Percentiles rank a stretch among this genome's conserved stretches.
These are phyloP conservation scores for Tremella mesenterica DNA, from an alignment of 768 basidiomycete species.

Conservation along the genomic window DNA sequence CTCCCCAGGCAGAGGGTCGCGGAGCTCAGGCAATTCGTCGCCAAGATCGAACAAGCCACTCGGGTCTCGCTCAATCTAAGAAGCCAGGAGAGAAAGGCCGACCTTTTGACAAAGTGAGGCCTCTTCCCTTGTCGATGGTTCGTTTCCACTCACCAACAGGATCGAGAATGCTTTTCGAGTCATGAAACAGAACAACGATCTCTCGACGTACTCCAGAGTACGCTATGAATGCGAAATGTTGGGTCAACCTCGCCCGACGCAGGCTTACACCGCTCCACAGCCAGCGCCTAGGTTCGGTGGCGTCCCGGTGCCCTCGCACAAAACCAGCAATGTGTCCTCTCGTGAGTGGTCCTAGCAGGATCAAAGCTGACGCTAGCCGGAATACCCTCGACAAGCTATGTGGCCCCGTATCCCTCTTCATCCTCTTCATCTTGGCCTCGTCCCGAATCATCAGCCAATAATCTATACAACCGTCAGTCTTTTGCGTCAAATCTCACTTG, in stretches of 20 bases:
- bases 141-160: slow-evolving; percentile 6
- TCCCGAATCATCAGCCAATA: not conserved
- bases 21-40: slow-evolving; percentile 13
- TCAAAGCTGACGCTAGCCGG: too few relatives aligned
- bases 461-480: not conserved
- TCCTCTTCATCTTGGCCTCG: not conserved
- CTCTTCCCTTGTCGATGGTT: not conserved
- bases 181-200: slow-evolving; percentile 12
- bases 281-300: slow-evolving; percentile 30
- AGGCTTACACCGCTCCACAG: too few relatives aligned
- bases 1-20: slow-evolving; percentile 24
- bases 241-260: too few relatives aligned
- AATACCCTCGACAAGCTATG: not conserved
- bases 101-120: slow-evolving; percentile 22
- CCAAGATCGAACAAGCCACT: slow-evolving; percentile 6
- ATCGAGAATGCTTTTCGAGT: slow-evolving; percentile 15
- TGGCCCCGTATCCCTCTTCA: not conserved
- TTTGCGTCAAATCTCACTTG: too few relatives aligned
- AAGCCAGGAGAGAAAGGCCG: slow-evolving; percentile 21
- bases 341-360: too few relatives aligned
- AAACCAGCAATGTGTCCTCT: too few relatives aligned
- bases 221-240: slow-evolving; percentile 19
- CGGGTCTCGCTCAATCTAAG: slow-evolving; percentile 6
- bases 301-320: slow-evolving; percentile 5
- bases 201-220: slow-evolving; percentile 6